Evolutionary conservation across 2,329 filamentous ascomycete genomes (phyloP).

Genomic region (Eutypa lata): DNA sequence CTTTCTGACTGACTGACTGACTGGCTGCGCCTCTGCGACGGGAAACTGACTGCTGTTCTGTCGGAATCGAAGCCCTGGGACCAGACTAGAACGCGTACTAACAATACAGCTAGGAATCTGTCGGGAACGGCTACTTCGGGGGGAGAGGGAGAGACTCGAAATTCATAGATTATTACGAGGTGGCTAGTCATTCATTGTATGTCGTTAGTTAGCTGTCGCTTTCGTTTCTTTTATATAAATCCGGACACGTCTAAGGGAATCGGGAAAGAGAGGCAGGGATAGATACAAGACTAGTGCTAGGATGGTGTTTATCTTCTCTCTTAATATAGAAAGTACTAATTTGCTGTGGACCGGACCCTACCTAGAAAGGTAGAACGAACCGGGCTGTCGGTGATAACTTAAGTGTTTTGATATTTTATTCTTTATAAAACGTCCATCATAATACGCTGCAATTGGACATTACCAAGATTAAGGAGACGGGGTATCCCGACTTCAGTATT

Average conservation of each 20-base stretch:
- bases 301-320: background rate
- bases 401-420: background rate
- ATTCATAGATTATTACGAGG: no score
- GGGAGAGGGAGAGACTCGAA: no score
- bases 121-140: no score
- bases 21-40: background rate
- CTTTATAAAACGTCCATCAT: background rate
- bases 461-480: no score
- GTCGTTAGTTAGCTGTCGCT: background rate
- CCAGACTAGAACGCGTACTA: no score
- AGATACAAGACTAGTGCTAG: background rate
- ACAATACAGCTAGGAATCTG: no score
- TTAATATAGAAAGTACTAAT: background rate
- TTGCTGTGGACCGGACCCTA: background rate
- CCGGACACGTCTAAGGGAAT: background rate
- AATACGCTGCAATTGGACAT: no score
- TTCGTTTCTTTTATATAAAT: background rate
- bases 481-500: no score
- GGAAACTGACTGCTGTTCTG: no score
- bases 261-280: background rate
- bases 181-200: no score
- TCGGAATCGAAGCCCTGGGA: no score
- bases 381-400: background rate
- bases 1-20: no score
- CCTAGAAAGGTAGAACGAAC: background rate